These are phyloP conservation scores for Acanthamoeba polyphaga DNA, from an alignment of 208 protist genomes.

Conservation along the genomic window DNA sequence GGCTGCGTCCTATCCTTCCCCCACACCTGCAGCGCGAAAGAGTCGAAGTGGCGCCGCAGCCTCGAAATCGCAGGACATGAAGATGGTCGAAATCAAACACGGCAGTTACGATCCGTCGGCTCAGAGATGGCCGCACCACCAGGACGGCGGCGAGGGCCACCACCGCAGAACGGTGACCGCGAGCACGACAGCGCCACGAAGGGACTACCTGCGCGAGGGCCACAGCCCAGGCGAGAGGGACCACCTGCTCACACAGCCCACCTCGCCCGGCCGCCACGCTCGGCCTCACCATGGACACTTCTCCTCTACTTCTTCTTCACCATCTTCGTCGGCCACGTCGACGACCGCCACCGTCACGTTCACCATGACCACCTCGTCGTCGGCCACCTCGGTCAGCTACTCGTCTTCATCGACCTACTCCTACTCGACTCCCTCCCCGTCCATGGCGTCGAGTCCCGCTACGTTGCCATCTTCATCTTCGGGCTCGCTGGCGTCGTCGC, in stretches of 20 bases:
- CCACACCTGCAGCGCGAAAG: neutral
- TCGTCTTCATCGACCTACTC: neutral
- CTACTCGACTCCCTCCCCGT: neutral
- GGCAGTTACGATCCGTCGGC: neutral
- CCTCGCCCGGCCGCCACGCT: neutral
- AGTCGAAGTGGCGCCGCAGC: neutral
- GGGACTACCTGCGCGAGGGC: neutral
- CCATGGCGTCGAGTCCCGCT: neutral
- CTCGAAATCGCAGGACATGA: neutral
- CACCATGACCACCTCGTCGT: neutral
- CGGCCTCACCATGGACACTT: neutral
- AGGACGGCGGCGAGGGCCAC: neutral
- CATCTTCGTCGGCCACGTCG: neutral
- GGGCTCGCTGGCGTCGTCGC: neutral
- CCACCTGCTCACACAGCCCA: neutral
- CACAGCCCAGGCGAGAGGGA: neutral
- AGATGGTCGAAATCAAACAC: neutral
- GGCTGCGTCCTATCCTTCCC: neutral
- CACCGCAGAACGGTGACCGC: neutral
- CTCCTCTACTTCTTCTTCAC: neutral
- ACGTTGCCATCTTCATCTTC: neutral
- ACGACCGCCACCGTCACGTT: neutral
- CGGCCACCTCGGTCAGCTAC: too few species aligned
- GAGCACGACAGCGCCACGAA: too few species aligned
- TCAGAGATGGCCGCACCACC: neutral